These are phyloP conservation scores for Coniferiporia weirii DNA, from an alignment of 1,284 basidiomycete species.

Conservation along the genomic window DNA sequence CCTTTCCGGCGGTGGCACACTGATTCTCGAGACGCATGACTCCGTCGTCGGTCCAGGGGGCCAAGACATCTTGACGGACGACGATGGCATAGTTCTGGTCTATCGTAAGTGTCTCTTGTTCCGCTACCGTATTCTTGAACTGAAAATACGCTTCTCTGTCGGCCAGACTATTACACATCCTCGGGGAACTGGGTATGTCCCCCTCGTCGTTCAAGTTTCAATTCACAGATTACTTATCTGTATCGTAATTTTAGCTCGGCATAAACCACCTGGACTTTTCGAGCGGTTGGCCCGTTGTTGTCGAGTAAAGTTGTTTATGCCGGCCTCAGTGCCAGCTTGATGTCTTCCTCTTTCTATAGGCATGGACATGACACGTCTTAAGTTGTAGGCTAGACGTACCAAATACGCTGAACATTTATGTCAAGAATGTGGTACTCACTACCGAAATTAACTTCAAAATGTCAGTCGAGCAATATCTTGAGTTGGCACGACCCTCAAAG, in stretches of 20 bases:
- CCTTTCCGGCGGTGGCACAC: conserved; percentile 47
- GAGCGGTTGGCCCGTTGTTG: conserved; percentile 30
- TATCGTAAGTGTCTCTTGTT: conserved; percentile 19
- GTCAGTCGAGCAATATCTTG: too few relatives aligned
- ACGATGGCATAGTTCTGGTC: conserved; percentile 31
- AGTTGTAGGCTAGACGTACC: too few relatives aligned
- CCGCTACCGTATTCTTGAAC: background rate
- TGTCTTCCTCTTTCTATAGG: too few relatives aligned
- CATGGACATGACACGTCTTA: too few relatives aligned
- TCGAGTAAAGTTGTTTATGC: background rate
- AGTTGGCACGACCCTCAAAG: too few relatives aligned
- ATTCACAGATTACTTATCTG: background rate
- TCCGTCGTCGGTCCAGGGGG: conserved; percentile 44
- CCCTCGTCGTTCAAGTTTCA: background rate
- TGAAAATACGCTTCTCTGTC: background rate
- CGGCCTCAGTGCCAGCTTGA: too few relatives aligned
- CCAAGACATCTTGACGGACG: conserved; percentile 34
- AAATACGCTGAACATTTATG: too few relatives aligned
- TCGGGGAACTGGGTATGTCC: conserved; percentile 33
- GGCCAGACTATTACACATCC: conserved; percentile 15
- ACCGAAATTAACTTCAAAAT: too few relatives aligned
- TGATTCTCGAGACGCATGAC: conserved; percentile 45
- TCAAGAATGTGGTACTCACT: too few relatives aligned
- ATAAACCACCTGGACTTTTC: conserved; percentile 41
- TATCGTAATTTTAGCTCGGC: conserved; percentile 33